Base-by-base conservation (phyloP, 495 filamentous ascomycete species). In the Xeromyces bisporus region DNA sequence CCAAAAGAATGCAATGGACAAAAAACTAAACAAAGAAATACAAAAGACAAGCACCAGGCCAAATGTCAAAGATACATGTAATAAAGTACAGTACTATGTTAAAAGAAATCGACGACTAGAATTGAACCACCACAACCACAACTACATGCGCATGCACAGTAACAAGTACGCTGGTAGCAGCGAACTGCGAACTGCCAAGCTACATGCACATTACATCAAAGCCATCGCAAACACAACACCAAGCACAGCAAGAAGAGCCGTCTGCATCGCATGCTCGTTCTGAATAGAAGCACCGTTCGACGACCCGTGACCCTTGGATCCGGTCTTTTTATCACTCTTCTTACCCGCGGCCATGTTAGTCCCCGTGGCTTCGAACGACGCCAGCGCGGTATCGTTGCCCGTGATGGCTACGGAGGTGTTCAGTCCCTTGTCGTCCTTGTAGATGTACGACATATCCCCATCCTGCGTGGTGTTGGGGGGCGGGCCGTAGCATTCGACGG, bases 401-500 rank as follows among this genome's bases (percentile, higher is more conserved):
- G 76, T 74, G 45, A 84, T 71, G 24, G 72, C 62, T 29, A 96
- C 64, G 7, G 81, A 78, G 57, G 71, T 55, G 53, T 93, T 80
- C 18, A 79, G 67, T 31, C 67, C 83, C 1, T 58, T 47, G 11
- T 51, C 48, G 44, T 69, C 49, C 41, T 70, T 75, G 60, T 81
- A 93, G 37, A 73, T 63, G 62, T 97, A 97, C 15, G 77, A 73
- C 32, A 64, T 68, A 38, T 54, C 50, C 31, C 75, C 77, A 11
- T 39, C 43, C 28, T 62, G 65, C 46, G 71, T 73, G 32, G 71
- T 71, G 26, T 69, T 74, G 9, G 50, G 49, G 9, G 76, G 73
- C 12, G 82, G 66, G 38, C 81, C 58, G 59, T 82, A 96, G 75
- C 89, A 97, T 34, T 81, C 49, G 12, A 97, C 73, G 15, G 56